Base-by-base conservation (phyloP, 805 yeast species). In the Kodamaea kaohsiungensis region DNA sequence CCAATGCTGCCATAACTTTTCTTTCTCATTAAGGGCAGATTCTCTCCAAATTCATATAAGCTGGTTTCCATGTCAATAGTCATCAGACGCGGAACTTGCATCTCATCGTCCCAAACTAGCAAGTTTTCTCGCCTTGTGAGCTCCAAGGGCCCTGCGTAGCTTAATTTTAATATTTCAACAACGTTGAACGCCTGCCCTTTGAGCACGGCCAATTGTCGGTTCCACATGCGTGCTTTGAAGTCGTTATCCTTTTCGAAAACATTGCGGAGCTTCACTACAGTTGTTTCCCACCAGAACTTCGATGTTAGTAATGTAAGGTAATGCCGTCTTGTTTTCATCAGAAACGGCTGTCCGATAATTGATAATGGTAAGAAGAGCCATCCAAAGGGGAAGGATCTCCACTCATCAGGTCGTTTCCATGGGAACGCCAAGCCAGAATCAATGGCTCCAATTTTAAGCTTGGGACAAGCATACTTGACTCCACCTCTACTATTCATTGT, bases 401-500 rank as follows among this genome's bases (percentile, higher is more conserved):
- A 86, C 62, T 86, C 91, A 66, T 87, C 89, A 0, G 92, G 92
- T 59, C 86, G 90, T 61, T 87, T 87, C 91, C 91, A 87, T 4
- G 93, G 92, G 60, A 85, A 87, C 0, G 91, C 78, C 30, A 87
- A 71, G 0, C 91, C 91, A 13, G 89, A 85, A 61, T 87, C 92
- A 46, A 87, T 87, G 0, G 92, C 93, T 2, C 89, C 91, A 30
- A 87, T 74, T 49, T 72, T 76, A 12, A 87, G 55, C 0, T 42
- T 53, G 0, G 87, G 86, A 15, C 53, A 53, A 33, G 64, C 59
- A 0, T 51, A 53, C n/a, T 16, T 6, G n/a, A 8, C 25, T n/a
- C 25, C 13, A 2, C 51, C 40, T 9, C 10, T 13, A 7, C 30
- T 39, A n/a, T 27, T 48, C 9, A 3, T 18, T 35, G n/a, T 17